Conservation (phyloP, 495 filamentous ascomycete species). For the Massariosphaeria phaeospora region DNA sequence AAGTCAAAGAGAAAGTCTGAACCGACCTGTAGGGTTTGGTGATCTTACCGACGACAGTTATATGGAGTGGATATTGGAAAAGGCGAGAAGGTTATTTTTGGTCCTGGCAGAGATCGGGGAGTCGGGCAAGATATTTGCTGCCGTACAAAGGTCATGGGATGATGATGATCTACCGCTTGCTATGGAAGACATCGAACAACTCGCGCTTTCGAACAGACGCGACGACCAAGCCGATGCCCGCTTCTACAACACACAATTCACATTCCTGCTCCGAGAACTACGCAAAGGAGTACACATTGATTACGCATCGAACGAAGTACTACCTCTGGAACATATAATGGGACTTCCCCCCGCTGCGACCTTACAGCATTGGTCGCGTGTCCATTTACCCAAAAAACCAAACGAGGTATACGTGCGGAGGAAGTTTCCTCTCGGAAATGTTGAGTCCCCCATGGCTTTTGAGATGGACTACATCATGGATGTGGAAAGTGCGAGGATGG, state of each 20-base stretch:
- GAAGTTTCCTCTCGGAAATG: slow-evolving; percentile 58
- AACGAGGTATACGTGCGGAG: slow-evolving; percentile 64
- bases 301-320: slow-evolving; percentile 72
- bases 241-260: slow-evolving; percentile 79
- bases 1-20: slow-evolving; percentile 59
- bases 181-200: slow-evolving; percentile 61
- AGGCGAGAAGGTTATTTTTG: slow-evolving; percentile 74
- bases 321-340: slow-evolving; percentile 66
- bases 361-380: slow-evolving; percentile 59
- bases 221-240: slow-evolving; percentile 62
- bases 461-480: slow-evolving; percentile 65
- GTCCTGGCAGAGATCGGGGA: slow-evolving; percentile 74
- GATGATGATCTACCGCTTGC: slow-evolving; percentile 83
- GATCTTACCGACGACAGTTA: slow-evolving; percentile 88
- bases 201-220: slow-evolving; percentile 57
- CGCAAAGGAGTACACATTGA: slow-evolving; percentile 63
- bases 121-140: slow-evolving; percentile 77
- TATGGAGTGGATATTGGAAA: slow-evolving; percentile 83
- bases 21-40: slow-evolving; percentile 71
- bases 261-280: slow-evolving; percentile 69
- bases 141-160: slow-evolving; percentile 82
- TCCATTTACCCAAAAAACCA: slow-evolving; percentile 57
- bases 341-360: slow-evolving; percentile 51
- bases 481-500: slow-evolving; percentile 54
- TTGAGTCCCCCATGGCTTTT: slow-evolving; percentile 43